Evolutionary conservation across 2,329 filamentous ascomycete genomes (phyloP).

Genomic region (Davidsoniella virescens): DNA sequence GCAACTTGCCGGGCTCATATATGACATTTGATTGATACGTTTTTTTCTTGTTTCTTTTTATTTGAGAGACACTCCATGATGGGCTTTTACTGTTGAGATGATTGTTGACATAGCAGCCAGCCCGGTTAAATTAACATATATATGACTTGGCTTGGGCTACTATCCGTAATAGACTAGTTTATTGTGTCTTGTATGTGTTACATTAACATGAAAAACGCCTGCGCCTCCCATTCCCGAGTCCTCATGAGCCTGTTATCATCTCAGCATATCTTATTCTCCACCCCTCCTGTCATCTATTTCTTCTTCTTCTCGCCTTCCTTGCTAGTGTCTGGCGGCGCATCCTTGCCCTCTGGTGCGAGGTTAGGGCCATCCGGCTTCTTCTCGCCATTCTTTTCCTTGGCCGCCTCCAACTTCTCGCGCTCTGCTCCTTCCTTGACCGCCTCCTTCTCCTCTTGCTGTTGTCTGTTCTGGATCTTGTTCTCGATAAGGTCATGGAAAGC

Average conservation of each 20-base stretch:
- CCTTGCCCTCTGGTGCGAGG: conserved; percentile 17
- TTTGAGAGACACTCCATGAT: background rate
- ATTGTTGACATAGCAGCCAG: no score
- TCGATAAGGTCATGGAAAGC: conserved; percentile 98
- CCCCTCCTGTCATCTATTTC: conserved; percentile 19
- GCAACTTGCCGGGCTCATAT: conserved; percentile 58
- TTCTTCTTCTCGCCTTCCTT: conserved; percentile 38
- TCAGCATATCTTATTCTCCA: no score
- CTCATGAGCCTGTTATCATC: conserved; percentile 1
- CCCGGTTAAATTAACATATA: background rate
- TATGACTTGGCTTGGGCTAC: background rate
- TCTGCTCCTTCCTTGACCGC: conserved; percentile 59
- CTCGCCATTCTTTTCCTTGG: conserved; percentile 22
- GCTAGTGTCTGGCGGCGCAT: conserved; percentile 39
- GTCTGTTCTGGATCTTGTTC: conserved; percentile 98
- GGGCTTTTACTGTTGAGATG: background rate
- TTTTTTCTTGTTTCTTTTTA: no score
- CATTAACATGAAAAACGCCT: conserved; percentile 8
- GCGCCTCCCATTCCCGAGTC: conserved; percentile 5
- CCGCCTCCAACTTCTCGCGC: conserved; percentile 40
- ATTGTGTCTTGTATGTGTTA: conserved; percentile 6
- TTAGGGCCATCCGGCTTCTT: conserved; percentile 29
- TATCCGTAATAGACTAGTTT: background rate
- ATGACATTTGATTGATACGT: conserved; percentile 20
- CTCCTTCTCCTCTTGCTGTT: conserved; percentile 92